Conservation (phyloP, 768 basidiomycete genomes). For the Gyrodon lividus region DNA sequence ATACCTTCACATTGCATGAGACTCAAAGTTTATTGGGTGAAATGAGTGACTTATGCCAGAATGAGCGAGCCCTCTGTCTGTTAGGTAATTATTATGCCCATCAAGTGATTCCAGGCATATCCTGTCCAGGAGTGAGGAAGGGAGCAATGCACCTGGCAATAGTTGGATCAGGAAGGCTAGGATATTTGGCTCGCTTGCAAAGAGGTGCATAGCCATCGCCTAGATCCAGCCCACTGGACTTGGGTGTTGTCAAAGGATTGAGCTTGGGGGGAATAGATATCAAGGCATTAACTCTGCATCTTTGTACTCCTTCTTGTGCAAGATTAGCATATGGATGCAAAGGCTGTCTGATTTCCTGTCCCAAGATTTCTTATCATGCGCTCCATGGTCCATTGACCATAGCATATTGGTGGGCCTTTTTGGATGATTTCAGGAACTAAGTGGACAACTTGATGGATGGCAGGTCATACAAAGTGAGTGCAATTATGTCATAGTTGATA, state of each 20-base stretch:
- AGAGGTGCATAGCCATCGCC: slow-evolving; percentile 26
- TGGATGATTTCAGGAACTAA: slow-evolving; percentile 19
- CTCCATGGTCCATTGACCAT: slow-evolving; percentile 34
- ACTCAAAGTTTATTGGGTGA: neutral
- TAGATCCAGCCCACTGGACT: slow-evolving; percentile 14
- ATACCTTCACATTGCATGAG: slow-evolving; percentile 17
- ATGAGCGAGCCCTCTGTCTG: slow-evolving; percentile 16
- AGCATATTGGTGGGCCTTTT: slow-evolving; percentile 20
- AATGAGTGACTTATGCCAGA: too few species aligned
- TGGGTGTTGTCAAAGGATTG: slow-evolving; percentile 3
- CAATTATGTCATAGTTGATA: slow-evolving; percentile 18
- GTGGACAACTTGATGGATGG: slow-evolving; percentile 28
- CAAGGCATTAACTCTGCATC: slow-evolving; percentile 18
- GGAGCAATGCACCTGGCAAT: neutral
- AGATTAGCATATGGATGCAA: slow-evolving; percentile 28
- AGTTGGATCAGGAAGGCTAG: neutral
- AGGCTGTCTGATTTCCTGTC: slow-evolving; percentile 24
- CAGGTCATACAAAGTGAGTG: slow-evolving; percentile 28
- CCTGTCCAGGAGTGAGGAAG: too few species aligned
- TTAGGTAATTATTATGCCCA: slow-evolving; percentile 26
- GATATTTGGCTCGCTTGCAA: neutral
- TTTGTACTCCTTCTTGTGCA: slow-evolving; percentile 20
- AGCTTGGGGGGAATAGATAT: slow-evolving; percentile 9
- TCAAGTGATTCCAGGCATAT: neutral
- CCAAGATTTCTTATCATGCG: slow-evolving; percentile 27